Percentiles rank a stretch among this genome's conserved stretches.
phyloP scores from a whole-genome alignment of 2,329 filamentous ascomycete species.

The Clathrospora elynae region DNA sequence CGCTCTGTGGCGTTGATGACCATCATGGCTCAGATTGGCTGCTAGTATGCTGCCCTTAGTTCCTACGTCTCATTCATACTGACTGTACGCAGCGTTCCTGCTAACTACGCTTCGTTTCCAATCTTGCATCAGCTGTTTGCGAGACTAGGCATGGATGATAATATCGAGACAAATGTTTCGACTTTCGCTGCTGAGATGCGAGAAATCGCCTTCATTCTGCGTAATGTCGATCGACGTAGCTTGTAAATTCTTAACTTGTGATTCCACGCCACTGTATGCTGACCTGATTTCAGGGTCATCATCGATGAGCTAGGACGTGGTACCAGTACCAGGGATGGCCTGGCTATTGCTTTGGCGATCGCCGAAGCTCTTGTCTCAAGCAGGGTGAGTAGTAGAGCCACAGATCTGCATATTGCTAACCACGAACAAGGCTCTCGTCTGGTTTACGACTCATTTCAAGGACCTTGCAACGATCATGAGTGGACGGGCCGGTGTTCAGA shows the following conservation, averaged over 20 bases:
- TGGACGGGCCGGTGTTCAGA: constrained; percentile 78
- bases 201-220: constrained; percentile 90
- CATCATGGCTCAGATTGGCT: constrained; percentile 93
- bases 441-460: constrained; percentile 92
- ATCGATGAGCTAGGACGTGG: constrained; percentile 92
- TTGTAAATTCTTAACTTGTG: constrained; percentile 49
- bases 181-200: constrained; percentile 96
- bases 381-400: constrained; percentile 33
- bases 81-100: constrained; percentile 65
- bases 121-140: constrained; percentile 85
- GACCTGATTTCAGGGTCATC: constrained; percentile 58
- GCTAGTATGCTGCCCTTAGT: constrained; percentile 58
- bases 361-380: constrained; percentile 85
- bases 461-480: constrained; percentile 78
- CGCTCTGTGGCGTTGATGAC: constrained; percentile 80
- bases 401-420: constrained; percentile 1
- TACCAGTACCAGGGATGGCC: constrained; percentile 84
- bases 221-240: constrained; percentile 77
- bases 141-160: constrained; percentile 83
- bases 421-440: constrained; percentile 67
- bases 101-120: constrained; percentile 79
- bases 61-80: constrained; percentile 4
- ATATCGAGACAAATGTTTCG: constrained; percentile 86
- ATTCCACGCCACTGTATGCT: background rate
- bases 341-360: constrained; percentile 88